Conservation (phyloP, 768 basidiomycete genomes). For the Trametes punicea region DNA sequence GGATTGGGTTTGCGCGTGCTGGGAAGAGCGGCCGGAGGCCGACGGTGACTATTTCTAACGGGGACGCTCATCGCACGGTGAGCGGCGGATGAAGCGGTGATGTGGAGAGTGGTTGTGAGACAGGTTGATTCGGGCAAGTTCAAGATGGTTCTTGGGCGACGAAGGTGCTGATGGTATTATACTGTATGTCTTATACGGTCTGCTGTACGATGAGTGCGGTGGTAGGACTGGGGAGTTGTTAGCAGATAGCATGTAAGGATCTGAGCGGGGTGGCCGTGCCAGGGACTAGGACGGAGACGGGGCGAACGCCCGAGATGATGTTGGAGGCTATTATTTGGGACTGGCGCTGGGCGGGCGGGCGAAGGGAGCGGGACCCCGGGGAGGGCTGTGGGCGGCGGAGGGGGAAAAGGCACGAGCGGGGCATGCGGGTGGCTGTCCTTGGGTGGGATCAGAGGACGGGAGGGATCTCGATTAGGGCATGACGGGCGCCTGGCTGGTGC, state of each 20-base stretch:
- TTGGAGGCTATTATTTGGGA: neutral
- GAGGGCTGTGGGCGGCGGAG: neutral
- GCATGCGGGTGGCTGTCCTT: conserved; percentile 14
- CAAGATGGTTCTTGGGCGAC: neutral
- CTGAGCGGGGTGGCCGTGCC: neutral
- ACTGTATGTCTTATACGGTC: neutral
- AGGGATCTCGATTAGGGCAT: conserved; percentile 12
- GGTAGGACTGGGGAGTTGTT: no score
- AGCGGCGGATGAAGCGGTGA: conserved; percentile 5
- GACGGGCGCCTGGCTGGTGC: conserved; percentile 9
- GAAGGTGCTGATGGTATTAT: neutral
- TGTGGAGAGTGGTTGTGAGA: conserved; percentile 2
- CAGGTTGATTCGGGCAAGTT: conserved; percentile 1
- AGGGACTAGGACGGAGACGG: no score
- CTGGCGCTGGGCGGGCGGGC: neutral
- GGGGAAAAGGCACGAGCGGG: conserved; percentile 6
- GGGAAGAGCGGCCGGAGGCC: neutral
- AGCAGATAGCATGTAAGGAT: no score
- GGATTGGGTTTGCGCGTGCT: neutral
- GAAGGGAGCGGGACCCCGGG: conserved; percentile 9
- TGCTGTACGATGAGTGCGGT: no score
- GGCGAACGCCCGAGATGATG: no score
- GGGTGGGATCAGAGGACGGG: conserved; percentile 6
- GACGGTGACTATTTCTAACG: conserved; percentile 2
- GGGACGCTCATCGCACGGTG: conserved; percentile 1